phyloP scores from a whole-genome alignment of 2,329 filamentous ascomycete species.

The Colletotrichum orbiculare region DNA sequence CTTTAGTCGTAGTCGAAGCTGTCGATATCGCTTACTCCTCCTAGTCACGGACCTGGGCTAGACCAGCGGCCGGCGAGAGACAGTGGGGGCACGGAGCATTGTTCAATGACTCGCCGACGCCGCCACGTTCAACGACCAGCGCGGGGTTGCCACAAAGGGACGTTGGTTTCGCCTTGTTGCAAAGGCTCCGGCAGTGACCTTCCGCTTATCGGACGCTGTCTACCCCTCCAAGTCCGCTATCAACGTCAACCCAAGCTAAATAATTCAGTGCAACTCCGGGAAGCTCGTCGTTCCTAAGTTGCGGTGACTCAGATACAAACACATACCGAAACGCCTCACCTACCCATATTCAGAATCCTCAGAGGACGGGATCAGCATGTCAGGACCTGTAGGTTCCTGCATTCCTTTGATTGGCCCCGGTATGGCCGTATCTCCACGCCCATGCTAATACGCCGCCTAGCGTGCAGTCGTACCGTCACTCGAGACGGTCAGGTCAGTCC shows the following conservation, averaged over 20 bases:
- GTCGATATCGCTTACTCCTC: too few relatives aligned
- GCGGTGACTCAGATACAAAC: conserved; percentile 33
- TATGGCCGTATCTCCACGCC: background rate
- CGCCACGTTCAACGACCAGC: background rate
- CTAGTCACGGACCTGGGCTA: background rate
- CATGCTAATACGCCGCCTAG: conserved; percentile 40
- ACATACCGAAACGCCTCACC: conserved; percentile 8
- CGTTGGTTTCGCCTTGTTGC: conserved; percentile 28
- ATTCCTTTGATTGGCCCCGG: conserved; percentile 17
- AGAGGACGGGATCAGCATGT: conserved; percentile 30
- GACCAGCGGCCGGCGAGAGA: background rate
- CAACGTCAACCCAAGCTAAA: conserved; percentile 15
- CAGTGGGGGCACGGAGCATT: conserved; percentile 19
- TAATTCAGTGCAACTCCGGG: conserved; percentile 14
- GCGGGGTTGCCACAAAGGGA: conserved; percentile 37
- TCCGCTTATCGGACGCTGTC: conserved; percentile 34
- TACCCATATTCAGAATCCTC: conserved; percentile 2
- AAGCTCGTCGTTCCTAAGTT: conserved; percentile 1
- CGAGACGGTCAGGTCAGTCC: conserved; percentile 56
- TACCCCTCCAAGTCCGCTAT: conserved; percentile 30
- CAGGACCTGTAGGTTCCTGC: conserved; percentile 31
- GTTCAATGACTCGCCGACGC: conserved; percentile 10
- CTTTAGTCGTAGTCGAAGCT: too few relatives aligned
- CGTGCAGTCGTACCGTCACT: conserved; percentile 57
- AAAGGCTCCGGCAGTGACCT: conserved; percentile 29